These are phyloP conservation scores for Tulasnella sp. DNA, from an alignment of 768 basidiomycete species.

Conservation along the genomic window DNA sequence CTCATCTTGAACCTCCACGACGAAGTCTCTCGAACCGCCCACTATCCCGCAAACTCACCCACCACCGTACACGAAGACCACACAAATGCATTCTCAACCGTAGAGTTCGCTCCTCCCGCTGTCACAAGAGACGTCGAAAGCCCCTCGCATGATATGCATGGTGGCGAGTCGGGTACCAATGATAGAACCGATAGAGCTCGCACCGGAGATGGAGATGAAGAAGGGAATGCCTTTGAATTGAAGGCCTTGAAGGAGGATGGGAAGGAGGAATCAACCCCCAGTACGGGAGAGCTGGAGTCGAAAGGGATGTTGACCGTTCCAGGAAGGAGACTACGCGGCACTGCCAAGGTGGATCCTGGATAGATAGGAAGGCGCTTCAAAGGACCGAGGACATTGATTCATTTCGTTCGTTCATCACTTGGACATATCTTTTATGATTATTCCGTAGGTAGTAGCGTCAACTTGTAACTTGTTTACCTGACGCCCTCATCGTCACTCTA, in stretches of 20 bases:
- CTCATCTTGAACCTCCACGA: too few species aligned
- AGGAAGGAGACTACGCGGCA: neutral
- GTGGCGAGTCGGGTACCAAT: neutral
- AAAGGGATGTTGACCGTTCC: neutral
- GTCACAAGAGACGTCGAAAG: neutral
- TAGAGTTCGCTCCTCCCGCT: neutral
- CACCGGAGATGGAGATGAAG: neutral
- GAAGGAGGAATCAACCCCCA: neutral
- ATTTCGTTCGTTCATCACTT: too few species aligned
- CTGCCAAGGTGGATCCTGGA: neutral
- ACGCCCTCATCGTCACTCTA: too few species aligned
- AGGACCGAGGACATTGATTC: too few species aligned
- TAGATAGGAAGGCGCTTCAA: neutral
- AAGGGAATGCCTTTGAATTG: neutral
- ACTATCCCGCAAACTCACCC: neutral
- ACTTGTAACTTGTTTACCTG: too few species aligned
- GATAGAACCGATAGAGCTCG: neutral
- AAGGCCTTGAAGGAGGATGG: neutral
- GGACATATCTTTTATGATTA: too few species aligned
- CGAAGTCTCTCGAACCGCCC: neutral
- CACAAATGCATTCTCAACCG: neutral
- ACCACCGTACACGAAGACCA: neutral
- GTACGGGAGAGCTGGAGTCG: neutral
- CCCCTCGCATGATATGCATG: neutral
- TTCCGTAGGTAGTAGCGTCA: too few species aligned